These are phyloP conservation scores for Fusarium xyrophilum DNA, from an alignment of 2,329 filamentous ascomycete species.

Conservation along the genomic window DNA sequence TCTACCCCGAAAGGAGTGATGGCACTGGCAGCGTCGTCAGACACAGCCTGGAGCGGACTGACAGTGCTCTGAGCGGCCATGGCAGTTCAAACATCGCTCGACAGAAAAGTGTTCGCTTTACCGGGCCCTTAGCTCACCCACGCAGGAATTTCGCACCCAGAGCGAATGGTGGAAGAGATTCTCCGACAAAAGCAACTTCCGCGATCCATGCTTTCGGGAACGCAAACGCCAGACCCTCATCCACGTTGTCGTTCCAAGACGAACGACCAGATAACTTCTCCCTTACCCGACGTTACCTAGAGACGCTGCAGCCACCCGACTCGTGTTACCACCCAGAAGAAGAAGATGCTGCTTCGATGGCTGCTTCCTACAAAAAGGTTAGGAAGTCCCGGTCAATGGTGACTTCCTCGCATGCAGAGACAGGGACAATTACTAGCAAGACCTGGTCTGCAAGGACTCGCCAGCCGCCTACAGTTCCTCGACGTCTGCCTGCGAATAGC, in stretches of 20 bases:
- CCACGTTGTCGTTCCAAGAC: constrained; percentile 21
- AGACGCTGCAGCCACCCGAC: constrained; percentile 45
- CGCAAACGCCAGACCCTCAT: constrained; percentile 26
- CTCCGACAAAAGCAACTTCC: constrained; percentile 11
- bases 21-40: constrained; percentile 29
- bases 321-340: constrained; percentile 57
- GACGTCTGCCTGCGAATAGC: constrained; percentile 23
- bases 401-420: constrained; percentile 39
- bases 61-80: constrained; percentile 29
- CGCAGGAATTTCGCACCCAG: constrained; percentile 42
- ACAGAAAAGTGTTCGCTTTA: constrained; percentile 65
- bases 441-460: constrained; percentile 11
- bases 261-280: constrained; percentile 16
- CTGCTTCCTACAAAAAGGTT: constrained; percentile 57
- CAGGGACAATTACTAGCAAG: constrained; percentile 20
- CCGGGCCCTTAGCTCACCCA: constrained; percentile 45
- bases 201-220: constrained; percentile 10
- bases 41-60: constrained; percentile 17
- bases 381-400: constrained; percentile 65
- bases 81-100: constrained; percentile 43
- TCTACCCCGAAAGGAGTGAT: constrained; percentile 29
- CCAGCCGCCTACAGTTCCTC: constrained; percentile 14
- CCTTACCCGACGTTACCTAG: constrained; percentile 37
- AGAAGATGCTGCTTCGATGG: constrained; percentile 56
- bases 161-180: constrained; percentile 39